Evolutionary conservation across 768 basidiomycete genomes (phyloP).

Genomic region (Crassisporium funariophilum): DNA sequence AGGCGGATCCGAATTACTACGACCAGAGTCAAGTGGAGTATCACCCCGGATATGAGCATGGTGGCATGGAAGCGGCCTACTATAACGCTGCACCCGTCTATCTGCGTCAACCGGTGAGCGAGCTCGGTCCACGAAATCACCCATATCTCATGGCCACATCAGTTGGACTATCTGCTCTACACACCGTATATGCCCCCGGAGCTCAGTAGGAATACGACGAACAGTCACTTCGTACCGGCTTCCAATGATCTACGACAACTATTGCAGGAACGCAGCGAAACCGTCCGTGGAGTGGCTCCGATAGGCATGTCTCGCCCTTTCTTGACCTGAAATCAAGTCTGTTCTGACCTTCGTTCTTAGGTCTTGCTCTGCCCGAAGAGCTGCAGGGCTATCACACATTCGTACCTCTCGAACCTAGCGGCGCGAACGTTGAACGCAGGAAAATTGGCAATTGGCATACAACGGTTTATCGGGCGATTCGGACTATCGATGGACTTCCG

Average conservation of each 20-base stretch:
- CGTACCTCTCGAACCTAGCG: slow-evolving; percentile 68
- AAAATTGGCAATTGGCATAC: slow-evolving; percentile 87
- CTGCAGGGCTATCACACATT: slow-evolving; percentile 90
- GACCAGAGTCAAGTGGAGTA: slow-evolving; percentile 27
- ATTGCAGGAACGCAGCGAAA: slow-evolving; percentile 64
- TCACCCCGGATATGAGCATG: slow-evolving; percentile 33
- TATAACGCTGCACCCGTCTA: slow-evolving; percentile 49
- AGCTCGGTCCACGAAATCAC: neutral
- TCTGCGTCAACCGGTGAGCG: slow-evolving; percentile 67
- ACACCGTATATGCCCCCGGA: slow-evolving; percentile 63
- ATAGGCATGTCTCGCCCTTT: slow-evolving; percentile 5
- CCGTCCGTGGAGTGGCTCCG: slow-evolving; percentile 52
- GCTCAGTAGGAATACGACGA: slow-evolving; percentile 44
- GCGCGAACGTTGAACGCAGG: slow-evolving; percentile 53
- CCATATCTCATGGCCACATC: neutral
- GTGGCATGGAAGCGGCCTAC: slow-evolving; percentile 39
- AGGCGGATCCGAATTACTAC: slow-evolving; percentile 26
- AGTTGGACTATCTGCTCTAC: slow-evolving; percentile 96
- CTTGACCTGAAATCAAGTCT: slow-evolving; percentile 1
- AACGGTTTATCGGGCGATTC: slow-evolving; percentile 81
- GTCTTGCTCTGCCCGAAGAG: slow-evolving; percentile 76
- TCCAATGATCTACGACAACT: slow-evolving; percentile 45
- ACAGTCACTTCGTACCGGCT: slow-evolving; percentile 71
- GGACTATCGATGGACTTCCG: slow-evolving; percentile 70
- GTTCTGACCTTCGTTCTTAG: slow-evolving; percentile 38